phyloP scores from a whole-genome alignment of 2,329 filamentous ascomycete genomes.

The Alternaria panax region DNA sequence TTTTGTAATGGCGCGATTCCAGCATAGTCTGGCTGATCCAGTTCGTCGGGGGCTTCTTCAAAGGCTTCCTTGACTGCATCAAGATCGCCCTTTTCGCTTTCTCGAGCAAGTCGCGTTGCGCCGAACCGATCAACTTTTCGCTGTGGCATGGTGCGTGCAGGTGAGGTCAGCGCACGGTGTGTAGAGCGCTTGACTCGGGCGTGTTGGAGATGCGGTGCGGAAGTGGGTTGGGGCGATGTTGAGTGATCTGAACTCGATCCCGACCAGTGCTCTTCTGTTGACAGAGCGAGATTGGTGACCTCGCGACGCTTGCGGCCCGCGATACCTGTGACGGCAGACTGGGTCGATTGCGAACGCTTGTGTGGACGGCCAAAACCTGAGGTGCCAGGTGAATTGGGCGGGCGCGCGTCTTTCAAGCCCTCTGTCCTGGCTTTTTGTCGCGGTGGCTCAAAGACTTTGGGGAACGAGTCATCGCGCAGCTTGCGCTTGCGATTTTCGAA shows the following conservation, averaged over 20 bases:
- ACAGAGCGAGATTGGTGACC: conserved; percentile 39
- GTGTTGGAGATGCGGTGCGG: conserved; percentile 49
- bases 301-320: conserved; percentile 46
- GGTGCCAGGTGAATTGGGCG: conserved; percentile 45
- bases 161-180: conserved; percentile 64
- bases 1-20: conserved; percentile 97
- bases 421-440: conserved; percentile 52
- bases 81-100: conserved; percentile 85
- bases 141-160: conserved; percentile 68
- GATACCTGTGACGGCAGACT: conserved; percentile 41
- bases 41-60: conserved; percentile 80
- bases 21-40: conserved; percentile 90
- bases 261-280: conserved; percentile 44
- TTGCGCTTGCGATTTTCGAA: conserved; percentile 52
- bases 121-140: conserved; percentile 93
- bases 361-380: conserved; percentile 45
- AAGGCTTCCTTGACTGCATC: conserved; percentile 78
- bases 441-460: conserved; percentile 48
- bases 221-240: conserved; percentile 42
- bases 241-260: conserved; percentile 49
- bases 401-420: conserved; percentile 41
- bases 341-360: conserved; percentile 50
- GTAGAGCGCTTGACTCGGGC: conserved; percentile 66
- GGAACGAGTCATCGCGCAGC: conserved; percentile 46
- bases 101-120: conserved; percentile 86